Base-by-base conservation (phyloP, 169 alveolate species). In the Plasmodium gaboni region DNA sequence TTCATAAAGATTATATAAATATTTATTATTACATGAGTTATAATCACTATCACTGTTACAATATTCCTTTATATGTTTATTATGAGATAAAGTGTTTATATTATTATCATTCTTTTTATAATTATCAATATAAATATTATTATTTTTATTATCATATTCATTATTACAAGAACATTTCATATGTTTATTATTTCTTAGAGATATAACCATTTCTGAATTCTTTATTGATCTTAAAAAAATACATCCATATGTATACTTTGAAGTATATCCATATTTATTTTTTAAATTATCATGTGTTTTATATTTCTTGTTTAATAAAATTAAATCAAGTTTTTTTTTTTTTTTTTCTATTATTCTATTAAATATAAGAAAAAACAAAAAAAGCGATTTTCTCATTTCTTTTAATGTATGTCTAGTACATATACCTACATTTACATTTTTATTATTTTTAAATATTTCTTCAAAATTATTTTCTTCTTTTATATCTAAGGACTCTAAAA, bases 341-440 rank as follows among this genome's bases (percentile, higher is more conserved):
- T 44, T 8, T 71, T 17, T 9, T 2, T 13, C 44, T 38, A 5
- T 6, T 38, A 38, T 38, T 38, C 46, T 38, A 38, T 38, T 38
- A 38, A 38, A 38, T 5, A 38, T 5, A 38, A 5, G 10, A 38
- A 5, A 38, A 38, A 38, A 38, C 46, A 5, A 38, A 38, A 38
- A 38, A 38, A 38, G 1, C 5, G 46, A 9, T 5, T 38, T 38
- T 70, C 12, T 22, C 17, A 22, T 13, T 7, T 28, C 44, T 86
- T 19, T 71, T 15, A 9, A 24, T 24, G 24, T 22, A 9, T 86
- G 78, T 50, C 44, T 71, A 22, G 76, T 44, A 71, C 92, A 86
- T 70, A 86, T 60, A 3, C 92, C 92, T 19, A 86, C 24, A 2
- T 71, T 86, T 44, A 86, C 2, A n/a, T 53, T 38, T 53, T 64